phyloP scores from a whole-genome alignment of 352 stramenopile species.

The Blastocystis sp. region DNA sequence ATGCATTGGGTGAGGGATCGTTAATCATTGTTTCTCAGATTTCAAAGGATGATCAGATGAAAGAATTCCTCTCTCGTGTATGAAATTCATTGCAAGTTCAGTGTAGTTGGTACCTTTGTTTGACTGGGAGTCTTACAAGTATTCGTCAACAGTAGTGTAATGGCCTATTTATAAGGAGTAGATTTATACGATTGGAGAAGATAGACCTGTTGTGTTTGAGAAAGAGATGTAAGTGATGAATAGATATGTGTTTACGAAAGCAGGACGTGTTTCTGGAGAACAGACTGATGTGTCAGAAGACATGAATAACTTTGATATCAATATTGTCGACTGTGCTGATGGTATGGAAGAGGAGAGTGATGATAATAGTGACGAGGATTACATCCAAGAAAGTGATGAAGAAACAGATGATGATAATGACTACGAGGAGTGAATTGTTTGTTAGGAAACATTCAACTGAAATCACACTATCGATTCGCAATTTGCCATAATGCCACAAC shows the following conservation, averaged over 20 bases:
- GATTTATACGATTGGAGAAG: constrained; percentile 13
- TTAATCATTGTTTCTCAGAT: constrained; percentile 57
- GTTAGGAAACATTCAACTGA: not conserved
- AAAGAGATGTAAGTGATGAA: not conserved
- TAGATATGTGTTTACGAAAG: constrained; percentile 30
- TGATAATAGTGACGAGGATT: not conserved
- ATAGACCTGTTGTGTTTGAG: constrained; percentile 1
- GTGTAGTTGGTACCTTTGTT: constrained; percentile 19
- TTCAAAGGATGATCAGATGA: constrained; percentile 1
- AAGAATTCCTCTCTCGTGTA: constrained; percentile 40
- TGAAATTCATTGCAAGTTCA: not conserved
- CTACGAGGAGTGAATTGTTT: not conserved
- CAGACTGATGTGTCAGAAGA: not conserved
- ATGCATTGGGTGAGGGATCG: not conserved
- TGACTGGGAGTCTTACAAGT: constrained; percentile 48
- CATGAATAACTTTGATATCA: not conserved
- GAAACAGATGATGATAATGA: no score
- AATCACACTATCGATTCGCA: constrained; percentile 43
- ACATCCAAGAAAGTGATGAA: not conserved
- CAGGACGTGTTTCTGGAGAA: not conserved
- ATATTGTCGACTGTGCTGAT: not conserved
- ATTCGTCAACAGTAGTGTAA: not conserved
- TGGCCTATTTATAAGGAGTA: not conserved
- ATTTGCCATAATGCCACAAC: constrained; percentile 48
- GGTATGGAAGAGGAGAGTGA: not conserved